These are phyloP conservation scores for Collybia nuda DNA, from an alignment of 768 basidiomycete species.

Conservation along the genomic window DNA sequence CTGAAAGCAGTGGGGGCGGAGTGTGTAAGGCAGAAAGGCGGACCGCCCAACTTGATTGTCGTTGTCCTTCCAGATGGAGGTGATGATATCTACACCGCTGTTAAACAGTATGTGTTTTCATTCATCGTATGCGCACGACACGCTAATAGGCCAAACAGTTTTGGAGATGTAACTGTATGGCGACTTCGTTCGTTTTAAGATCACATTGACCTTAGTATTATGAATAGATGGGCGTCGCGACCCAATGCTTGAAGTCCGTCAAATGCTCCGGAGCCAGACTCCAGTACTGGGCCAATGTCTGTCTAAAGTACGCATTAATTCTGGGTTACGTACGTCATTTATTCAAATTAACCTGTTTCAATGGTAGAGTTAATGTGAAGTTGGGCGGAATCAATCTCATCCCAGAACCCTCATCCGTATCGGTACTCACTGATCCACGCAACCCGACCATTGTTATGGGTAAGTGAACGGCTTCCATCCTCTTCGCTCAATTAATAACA, in stretches of 20 bases:
- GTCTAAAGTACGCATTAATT: slow-evolving; percentile 59
- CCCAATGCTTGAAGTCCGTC: slow-evolving; percentile 70
- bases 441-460: slow-evolving; percentile 82
- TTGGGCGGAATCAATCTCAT: slow-evolving; percentile 80
- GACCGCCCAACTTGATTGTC: slow-evolving; percentile 58
- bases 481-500: neutral
- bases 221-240: slow-evolving; percentile 68
- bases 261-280: slow-evolving; percentile 66
- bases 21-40: slow-evolving; percentile 35
- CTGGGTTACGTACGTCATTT: neutral
- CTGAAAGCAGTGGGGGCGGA: slow-evolving; percentile 49
- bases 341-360: neutral
- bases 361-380: slow-evolving; percentile 73
- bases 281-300: slow-evolving; percentile 83
- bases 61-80: slow-evolving; percentile 71
- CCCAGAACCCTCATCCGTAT: slow-evolving; percentile 59
- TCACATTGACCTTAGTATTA: neutral
- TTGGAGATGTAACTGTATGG: slow-evolving; percentile 52
- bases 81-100: slow-evolving; percentile 71
- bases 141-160: slow-evolving; percentile 20
- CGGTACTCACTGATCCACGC: slow-evolving; percentile 58
- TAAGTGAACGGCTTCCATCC: slow-evolving; percentile 17
- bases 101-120: slow-evolving; percentile 66
- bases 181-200: neutral
- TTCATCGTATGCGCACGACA: neutral